Conservation (phyloP, 1,139 yeast genomes). For the Sugiyamaella pinicola region DNA sequence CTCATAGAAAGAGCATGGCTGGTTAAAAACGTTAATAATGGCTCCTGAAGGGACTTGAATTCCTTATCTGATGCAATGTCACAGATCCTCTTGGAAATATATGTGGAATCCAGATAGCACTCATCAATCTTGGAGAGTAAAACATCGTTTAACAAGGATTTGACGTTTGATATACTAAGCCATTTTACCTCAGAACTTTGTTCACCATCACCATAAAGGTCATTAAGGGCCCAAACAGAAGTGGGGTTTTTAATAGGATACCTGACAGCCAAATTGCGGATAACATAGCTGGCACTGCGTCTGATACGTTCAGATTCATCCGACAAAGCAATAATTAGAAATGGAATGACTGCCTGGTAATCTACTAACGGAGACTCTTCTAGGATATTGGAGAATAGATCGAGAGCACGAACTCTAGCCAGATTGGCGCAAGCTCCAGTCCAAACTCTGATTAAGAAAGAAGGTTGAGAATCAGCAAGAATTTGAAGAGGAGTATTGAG, state of each 20-base stretch:
- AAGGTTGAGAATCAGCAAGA: constrained; percentile 25
- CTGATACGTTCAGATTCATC: constrained; percentile 43
- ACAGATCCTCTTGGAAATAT: constrained; percentile 44
- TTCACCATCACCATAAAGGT: constrained; percentile 51
- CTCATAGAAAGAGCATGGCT: constrained; percentile 52
- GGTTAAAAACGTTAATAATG: constrained; percentile 50
- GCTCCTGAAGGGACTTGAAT: constrained; percentile 28
- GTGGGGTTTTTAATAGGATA: constrained; percentile 48
- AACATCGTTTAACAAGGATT: constrained; percentile 48
- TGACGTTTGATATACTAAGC: constrained; percentile 67
- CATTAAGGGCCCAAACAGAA: constrained; percentile 43
- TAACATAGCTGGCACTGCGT: constrained; percentile 46
- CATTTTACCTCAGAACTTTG: constrained; percentile 52
- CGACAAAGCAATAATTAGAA: constrained; percentile 36
- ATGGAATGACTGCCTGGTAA: constrained; percentile 42
- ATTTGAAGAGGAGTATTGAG: constrained; percentile 26
- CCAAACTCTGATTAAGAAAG: constrained; percentile 42
- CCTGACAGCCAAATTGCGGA: constrained; percentile 42
- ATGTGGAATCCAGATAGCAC: constrained; percentile 50
- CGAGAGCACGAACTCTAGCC: constrained; percentile 39
- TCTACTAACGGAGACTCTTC: constrained; percentile 32
- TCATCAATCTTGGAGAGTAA: constrained; percentile 47
- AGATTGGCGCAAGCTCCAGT: constrained; percentile 37
- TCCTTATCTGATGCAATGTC: constrained; percentile 31
- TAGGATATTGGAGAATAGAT: constrained; percentile 30